Percentiles rank a stretch among this genome's conserved stretches.
These are phyloP conservation scores for Pestalotiopsis sp. DNA, from an alignment of 2,329 filamentous ascomycete species.

Conservation along the genomic window DNA sequence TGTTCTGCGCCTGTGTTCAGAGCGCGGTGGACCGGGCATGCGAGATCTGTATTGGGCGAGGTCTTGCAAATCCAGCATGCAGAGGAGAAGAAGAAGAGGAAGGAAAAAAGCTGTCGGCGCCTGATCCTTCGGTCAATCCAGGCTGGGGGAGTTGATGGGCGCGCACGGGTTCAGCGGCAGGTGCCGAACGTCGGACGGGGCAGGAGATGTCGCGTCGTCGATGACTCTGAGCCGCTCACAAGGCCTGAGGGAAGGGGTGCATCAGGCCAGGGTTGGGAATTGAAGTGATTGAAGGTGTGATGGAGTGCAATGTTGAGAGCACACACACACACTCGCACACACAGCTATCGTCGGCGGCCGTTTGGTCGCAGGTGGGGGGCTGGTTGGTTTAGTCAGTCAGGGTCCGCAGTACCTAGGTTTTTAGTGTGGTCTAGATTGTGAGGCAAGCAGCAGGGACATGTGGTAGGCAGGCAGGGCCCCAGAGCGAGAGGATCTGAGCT, in stretches of 20 bases:
- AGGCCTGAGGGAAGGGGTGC: background rate
- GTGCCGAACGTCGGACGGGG: background rate
- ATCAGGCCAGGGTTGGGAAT: background rate
- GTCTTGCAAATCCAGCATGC: background rate
- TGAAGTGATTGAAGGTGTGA: background rate
- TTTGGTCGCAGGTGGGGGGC: background rate
- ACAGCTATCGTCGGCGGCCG: background rate
- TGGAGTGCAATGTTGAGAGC: background rate
- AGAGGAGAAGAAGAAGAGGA: background rate
- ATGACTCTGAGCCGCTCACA: background rate
- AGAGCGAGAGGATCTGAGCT: background rate
- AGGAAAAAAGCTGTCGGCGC: background rate
- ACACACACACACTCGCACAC: background rate
- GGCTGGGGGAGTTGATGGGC: background rate
- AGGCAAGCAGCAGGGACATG: too few species aligned
- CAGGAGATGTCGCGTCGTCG: background rate
- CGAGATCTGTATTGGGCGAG: background rate
- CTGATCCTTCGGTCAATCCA: background rate
- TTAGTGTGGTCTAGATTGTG: background rate
- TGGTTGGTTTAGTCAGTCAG: background rate
- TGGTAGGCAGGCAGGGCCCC: background rate
- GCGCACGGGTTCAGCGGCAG: background rate
- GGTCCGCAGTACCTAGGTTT: background rate
- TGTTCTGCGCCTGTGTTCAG: background rate
- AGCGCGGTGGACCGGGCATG: background rate